Base-by-base conservation (phyloP, 2,329 filamentous ascomycete species). In the Talaromyces atroroseus region DNA sequence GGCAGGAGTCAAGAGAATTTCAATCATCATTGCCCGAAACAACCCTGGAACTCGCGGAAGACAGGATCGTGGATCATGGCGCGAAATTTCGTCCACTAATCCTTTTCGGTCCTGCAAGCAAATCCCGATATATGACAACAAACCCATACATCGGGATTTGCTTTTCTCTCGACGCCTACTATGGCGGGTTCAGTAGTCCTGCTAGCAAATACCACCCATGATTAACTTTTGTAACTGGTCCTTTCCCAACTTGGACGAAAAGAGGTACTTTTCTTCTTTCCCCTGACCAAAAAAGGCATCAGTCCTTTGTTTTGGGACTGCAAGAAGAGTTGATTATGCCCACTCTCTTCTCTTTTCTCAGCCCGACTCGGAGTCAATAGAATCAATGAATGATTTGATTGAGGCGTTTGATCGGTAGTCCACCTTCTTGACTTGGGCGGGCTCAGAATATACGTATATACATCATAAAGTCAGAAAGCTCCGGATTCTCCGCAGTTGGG, bases 91-190 rank as follows among this genome's bases (percentile, higher is more conserved):
- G 56, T 55, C 54, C 63, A 57, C 62, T 61, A 57, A 59, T 61
- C 59, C 52, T 52, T 55, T 58, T 52, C 56, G 49, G 52, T 57
- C 54, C 49, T 36, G 18, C 50, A 61, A 64, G 57, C 68, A 71
- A 71, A 71, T 66, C 69, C 69, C 68, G 68, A 65, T 49, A 29
- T 40, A 49, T 47, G 48, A 36, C 40, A 52, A 52, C 40, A 53
- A 51, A 62, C 54, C 46, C 52, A 61, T 57, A 54, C 55, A 54
- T 66, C 69, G 69, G 69, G 69, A 68, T 71, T 70, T 71, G 69
- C 51, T 56, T 48, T 52, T 12, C 20, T 20, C 44, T 47, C 34
- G 34, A 34, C 53, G 44, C 24, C 36, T 46, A 38, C 46, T 36
- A 47, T 49, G 47, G 38, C 47, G 66, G 68, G 67, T 63, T 70